Evolutionary conservation across 2,329 filamentous ascomycete species (phyloP), one percentile per base, ranked within the genome.

Genomic region (Fusarium verticillioides): DNA sequence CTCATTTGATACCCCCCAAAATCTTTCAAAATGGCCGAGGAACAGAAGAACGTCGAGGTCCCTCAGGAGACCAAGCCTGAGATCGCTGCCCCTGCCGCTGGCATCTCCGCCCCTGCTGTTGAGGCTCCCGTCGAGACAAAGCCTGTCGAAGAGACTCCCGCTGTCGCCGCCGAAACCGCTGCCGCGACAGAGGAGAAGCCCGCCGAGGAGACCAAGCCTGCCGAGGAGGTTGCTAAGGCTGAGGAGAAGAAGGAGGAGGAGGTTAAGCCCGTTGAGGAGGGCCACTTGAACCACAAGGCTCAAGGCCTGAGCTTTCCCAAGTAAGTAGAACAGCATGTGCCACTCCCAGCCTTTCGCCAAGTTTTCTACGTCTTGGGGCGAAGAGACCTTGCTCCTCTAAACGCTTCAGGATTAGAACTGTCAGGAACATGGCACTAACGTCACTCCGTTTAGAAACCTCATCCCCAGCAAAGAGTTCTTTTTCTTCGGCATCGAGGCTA

Each of bases 401-500:
- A 70, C 30, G 11, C 21, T 32, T n/a, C 36, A n/a, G 39, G 39
- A 39, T 21, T 32, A 4, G 11, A 19, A 36, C 30, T 7, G 6
- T 28, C 19, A 23, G 16, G 36, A 57, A 9, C 11, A 30, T 4
- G 9, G 8, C 74, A 61, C 78, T 82, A 74, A 81, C 76, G 40
- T 11, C 28, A 32, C 36, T 44, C 44, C 39, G 26, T 28, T 2
- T 12, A 97, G 94, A 90, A 93, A 94, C 83, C 89, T 98, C 80
- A 91, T 94, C 78, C 95, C 95, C 86, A 91, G 92, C 83, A 98
- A 98, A 90, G 94, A 95, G 83, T 94, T 94, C 86, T 98, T 98
- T 87, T 95, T 92, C 89, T 94, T 96, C 85, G 90, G 91, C 77
- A 86, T 89, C 56, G 93, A 95, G 63, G 85, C 93, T 56, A 83